These are phyloP conservation scores for Microthlaspi erraticum DNA, from an alignment of 345 rosid genomes.

Conservation along the genomic window DNA sequence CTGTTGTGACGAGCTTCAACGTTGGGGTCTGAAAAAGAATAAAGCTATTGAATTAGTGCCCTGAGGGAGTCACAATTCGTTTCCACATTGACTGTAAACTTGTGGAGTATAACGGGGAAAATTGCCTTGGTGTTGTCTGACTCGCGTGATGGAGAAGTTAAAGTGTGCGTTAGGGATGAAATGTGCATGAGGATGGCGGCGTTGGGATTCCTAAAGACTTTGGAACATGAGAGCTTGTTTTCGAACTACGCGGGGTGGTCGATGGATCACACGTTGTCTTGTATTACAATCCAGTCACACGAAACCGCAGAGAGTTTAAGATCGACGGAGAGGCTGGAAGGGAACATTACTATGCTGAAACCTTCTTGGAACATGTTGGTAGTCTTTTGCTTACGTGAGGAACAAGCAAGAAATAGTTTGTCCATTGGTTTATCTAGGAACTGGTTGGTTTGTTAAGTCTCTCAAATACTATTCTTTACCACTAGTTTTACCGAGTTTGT, in stretches of 20 bases:
- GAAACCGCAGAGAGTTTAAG: background rate
- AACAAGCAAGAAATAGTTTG: background rate
- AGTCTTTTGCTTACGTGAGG: background rate
- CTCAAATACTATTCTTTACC: too few species aligned
- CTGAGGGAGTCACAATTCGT: background rate
- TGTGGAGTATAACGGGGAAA: background rate
- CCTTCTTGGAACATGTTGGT: background rate
- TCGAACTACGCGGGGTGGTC: background rate
- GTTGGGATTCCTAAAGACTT: too few species aligned
- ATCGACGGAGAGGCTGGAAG: background rate
- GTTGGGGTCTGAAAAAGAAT: background rate
- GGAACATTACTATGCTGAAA: background rate
- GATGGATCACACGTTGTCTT: background rate
- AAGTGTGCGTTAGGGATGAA: background rate
- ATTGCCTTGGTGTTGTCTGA: background rate
- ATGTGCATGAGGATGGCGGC: background rate
- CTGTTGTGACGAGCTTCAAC: background rate
- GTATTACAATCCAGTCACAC: background rate
- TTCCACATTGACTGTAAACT: background rate
- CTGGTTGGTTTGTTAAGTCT: background rate
- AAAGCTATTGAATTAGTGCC: background rate
- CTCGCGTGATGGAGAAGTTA: background rate
- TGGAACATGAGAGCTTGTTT: background rate
- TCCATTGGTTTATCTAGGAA: too few species aligned
- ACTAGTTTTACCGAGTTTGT: too few species aligned